A percentile compares a stretch with the other conserved stretches of the same genome.
Conservation (phyloP, 148 eudicot species). For the Diospyros lotus region DNA sequence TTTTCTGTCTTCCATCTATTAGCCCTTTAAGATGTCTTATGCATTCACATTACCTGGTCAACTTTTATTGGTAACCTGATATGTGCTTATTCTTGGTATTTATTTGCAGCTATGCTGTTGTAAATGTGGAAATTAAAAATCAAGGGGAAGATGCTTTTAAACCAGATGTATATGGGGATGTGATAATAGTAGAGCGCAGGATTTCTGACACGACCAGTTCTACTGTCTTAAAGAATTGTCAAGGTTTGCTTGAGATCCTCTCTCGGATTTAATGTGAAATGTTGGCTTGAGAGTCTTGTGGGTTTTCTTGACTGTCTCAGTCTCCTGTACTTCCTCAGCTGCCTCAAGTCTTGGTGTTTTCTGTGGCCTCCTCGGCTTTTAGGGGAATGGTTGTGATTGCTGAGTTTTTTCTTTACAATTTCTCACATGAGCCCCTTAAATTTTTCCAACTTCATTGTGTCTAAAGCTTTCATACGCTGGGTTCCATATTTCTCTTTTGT, state of each 20-base stretch:
- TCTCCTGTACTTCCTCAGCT: too few species aligned
- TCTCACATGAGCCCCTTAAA: too few species aligned
- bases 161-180: constrained; percentile 68
- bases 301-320: too few species aligned
- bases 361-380: too few species aligned
- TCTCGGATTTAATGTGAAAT: not conserved
- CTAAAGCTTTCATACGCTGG: too few species aligned
- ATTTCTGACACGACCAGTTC: constrained; percentile 65
- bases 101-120: constrained; percentile 64
- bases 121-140: constrained; percentile 72
- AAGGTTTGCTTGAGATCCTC: constrained; percentile 39
- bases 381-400: too few species aligned
- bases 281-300: not conserved
- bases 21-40: not conserved
- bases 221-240: constrained; percentile 54
- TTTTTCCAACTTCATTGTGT: too few species aligned
- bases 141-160: constrained; percentile 89
- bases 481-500: too few species aligned
- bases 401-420: too few species aligned
- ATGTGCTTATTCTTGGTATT: not conserved
- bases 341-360: too few species aligned
- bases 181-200: constrained; percentile 75
- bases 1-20: not conserved
- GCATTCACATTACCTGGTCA: not conserved
- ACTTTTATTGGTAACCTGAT: constrained; percentile 10